phyloP scores from a whole-genome alignment of 2,329 filamentous ascomycete genomes.

The Aspergillus amoenus region DNA sequence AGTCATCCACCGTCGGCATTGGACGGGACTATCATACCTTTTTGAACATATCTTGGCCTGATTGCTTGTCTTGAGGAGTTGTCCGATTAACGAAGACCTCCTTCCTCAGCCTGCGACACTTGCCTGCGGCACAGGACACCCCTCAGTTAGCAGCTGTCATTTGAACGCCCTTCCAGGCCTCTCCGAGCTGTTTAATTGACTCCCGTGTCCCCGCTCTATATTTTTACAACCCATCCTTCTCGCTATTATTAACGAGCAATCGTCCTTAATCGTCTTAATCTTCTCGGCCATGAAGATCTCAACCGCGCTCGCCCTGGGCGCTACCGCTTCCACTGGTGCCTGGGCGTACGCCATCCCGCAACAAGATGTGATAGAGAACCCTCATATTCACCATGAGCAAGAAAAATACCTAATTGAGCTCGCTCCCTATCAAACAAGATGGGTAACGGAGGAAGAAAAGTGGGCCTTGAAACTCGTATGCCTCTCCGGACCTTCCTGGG shows the following conservation, averaged over 20 bases:
- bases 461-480: conserved; percentile 82
- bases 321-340: conserved; percentile 31
- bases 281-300: conserved; percentile 37
- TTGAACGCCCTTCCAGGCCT: background rate
- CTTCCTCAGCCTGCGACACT: background rate
- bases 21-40: background rate
- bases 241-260: background rate
- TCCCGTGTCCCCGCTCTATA: background rate
- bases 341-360: conserved; percentile 31
- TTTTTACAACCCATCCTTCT: background rate
- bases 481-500: background rate
- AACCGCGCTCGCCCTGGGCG: conserved; percentile 33
- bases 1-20: background rate
- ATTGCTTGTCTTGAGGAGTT: background rate
- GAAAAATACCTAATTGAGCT: conserved; percentile 78
- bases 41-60: background rate
- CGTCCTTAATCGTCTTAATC: conserved; percentile 4
- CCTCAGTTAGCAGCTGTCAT: background rate
- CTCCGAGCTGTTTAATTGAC: background rate
- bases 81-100: background rate
- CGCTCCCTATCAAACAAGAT: conserved; percentile 75
- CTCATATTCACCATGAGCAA: conserved; percentile 26
- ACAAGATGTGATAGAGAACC: conserved; percentile 24
- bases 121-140: background rate
- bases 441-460: conserved; percentile 93